Conservation (phyloP, 129 eudicot species). For the Lonicera japonica region DNA sequence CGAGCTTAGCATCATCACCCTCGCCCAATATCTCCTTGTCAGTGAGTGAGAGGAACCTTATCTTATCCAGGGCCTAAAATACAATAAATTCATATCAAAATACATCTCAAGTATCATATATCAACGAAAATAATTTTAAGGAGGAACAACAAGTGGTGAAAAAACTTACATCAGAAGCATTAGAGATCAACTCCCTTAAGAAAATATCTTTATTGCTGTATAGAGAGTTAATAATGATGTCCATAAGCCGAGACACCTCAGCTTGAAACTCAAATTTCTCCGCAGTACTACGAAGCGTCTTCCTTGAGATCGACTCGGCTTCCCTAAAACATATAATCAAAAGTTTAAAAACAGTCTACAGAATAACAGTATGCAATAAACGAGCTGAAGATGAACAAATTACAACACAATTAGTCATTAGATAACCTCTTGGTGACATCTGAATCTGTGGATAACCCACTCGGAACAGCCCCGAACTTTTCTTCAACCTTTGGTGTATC, state of each 20-base stretch:
- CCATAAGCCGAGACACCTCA: conserved; percentile 99
- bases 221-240: conserved; percentile 92
- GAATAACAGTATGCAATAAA: not conserved
- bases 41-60: conserved; percentile 81
- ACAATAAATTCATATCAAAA: not conserved
- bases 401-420: too few relatives aligned
- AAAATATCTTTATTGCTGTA: conserved; percentile 96
- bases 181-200: conserved; percentile 94
- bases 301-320: conserved; percentile 85
- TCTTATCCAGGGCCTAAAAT: conserved; percentile 86
- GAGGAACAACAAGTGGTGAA: not conserved
- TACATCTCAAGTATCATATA: not conserved
- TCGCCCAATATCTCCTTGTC: conserved; percentile 88
- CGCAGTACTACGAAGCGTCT: conserved; percentile 59
- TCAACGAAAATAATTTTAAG: too few relatives aligned
- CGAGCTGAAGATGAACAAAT: not conserved
- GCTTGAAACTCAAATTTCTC: conserved; percentile 98
- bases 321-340: conserved; percentile 46
- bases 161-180: conserved; percentile 90
- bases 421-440: conserved; percentile 84
- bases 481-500: conserved; percentile 95
- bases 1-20: conserved; percentile 84
- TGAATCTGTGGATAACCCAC: conserved; percentile 92
- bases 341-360: not conserved
- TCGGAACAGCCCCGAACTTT: conserved; percentile 87